phyloP scores from a whole-genome alignment of 2,329 filamentous ascomycete species.

The Penicillium frequentans region DNA sequence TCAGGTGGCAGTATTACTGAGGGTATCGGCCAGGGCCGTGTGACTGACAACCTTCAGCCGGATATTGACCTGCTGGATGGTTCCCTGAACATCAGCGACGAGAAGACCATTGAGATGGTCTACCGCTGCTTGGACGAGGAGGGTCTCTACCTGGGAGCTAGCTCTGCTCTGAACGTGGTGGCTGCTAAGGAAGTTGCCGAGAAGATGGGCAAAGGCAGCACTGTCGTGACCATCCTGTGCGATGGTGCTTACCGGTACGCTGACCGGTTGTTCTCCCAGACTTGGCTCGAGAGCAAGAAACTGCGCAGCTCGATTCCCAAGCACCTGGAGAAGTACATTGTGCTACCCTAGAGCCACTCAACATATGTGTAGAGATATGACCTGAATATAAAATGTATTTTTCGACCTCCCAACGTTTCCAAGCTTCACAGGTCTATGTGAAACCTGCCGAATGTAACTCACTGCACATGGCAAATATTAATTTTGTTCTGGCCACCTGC shows the following conservation, averaged over 20 bases:
- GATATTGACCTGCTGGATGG: slow-evolving; percentile 85
- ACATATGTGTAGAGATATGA: not conserved
- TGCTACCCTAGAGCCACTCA: slow-evolving; percentile 63
- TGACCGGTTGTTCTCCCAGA: slow-evolving; percentile 85
- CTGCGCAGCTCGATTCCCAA: slow-evolving; percentile 78
- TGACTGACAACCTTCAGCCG: slow-evolving; percentile 90
- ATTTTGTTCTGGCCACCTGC: not conserved
- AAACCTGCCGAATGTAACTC: not conserved
- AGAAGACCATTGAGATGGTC: slow-evolving; percentile 96
- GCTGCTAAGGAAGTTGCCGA: slow-evolving; percentile 92
- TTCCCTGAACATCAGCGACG: slow-evolving; percentile 80
- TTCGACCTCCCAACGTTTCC: not conserved
- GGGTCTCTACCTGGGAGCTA: slow-evolving; percentile 90
- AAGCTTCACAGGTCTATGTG: not conserved
- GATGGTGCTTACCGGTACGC: slow-evolving; percentile 98
- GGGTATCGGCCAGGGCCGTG: slow-evolving; percentile 92
- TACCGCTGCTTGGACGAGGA: slow-evolving; percentile 96
- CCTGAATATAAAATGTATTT: slow-evolving; percentile 1
- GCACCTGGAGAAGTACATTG: slow-evolving; percentile 89
- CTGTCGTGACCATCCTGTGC: slow-evolving; percentile 89
- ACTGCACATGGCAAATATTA: too few relatives aligned
- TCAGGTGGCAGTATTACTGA: slow-evolving; percentile 89
- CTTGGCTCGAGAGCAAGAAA: slow-evolving; percentile 86
- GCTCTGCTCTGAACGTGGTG: slow-evolving; percentile 90
- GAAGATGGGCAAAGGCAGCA: slow-evolving; percentile 83